Conservation (phyloP, 1,139 yeast genomes). For the Taiozyma sp. region DNA sequence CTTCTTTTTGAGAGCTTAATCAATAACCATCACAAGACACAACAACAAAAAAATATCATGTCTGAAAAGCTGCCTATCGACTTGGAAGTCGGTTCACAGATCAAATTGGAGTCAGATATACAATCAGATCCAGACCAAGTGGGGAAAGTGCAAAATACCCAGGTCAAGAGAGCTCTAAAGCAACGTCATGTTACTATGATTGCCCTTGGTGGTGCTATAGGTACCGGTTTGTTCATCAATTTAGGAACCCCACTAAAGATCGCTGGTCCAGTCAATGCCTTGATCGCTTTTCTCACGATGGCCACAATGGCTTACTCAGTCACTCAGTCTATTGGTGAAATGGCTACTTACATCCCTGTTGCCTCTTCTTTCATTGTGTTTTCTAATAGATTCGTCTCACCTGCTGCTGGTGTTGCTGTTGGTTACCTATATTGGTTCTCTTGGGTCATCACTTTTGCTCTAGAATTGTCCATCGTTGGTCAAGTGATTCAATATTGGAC, state of each 20-base stretch:
- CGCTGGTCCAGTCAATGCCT: conserved; percentile 65
- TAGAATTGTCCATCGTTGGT: conserved; percentile 77
- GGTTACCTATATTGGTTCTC: conserved; percentile 87
- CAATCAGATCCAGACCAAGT: conserved; percentile 13
- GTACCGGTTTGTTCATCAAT: conserved; percentile 63
- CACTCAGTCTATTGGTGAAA: conserved; percentile 71
- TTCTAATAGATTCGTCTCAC: conserved; percentile 58
- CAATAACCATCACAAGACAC: background rate
- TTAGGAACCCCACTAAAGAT: conserved; percentile 43
- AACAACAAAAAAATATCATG: background rate
- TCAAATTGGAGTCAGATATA: background rate
- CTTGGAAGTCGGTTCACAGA: background rate
- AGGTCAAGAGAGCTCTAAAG: conserved; percentile 46
- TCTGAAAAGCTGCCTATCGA: background rate
- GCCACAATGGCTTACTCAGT: conserved; percentile 62
- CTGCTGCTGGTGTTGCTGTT: conserved; percentile 73
- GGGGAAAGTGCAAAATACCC: conserved; percentile 31
- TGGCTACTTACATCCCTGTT: conserved; percentile 74
- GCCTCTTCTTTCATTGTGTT: conserved; percentile 63
- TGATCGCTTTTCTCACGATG: conserved; percentile 62
- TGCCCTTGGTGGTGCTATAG: conserved; percentile 68
- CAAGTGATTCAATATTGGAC: conserved; percentile 79
- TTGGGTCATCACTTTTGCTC: conserved; percentile 82
- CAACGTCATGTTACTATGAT: conserved; percentile 61
- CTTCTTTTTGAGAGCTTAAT: background rate